Percentiles rank a stretch among this genome's conserved stretches.
Conservation (phyloP, 495 filamentous ascomycete species). For the Saxophila tyrrhenica region DNA sequence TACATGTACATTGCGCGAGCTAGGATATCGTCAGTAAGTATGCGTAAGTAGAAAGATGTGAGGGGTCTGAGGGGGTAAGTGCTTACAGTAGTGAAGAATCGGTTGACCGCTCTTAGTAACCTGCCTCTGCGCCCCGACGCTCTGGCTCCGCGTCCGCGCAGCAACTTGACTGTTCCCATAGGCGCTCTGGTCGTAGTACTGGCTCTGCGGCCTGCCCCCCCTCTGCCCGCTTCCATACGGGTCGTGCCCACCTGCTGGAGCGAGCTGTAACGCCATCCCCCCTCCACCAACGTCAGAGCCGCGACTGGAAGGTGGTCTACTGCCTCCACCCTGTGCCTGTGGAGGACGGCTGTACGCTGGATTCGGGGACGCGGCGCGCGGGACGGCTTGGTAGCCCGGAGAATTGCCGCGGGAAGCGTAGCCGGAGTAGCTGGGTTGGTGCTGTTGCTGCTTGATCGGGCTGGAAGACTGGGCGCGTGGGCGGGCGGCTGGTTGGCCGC, state of each 20-base stretch:
- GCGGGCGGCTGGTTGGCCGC: constrained; percentile 8
- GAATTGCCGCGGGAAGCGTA: constrained; percentile 42
- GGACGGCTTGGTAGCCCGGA: constrained; percentile 19
- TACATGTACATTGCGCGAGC: constrained; percentile 93
- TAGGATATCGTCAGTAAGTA: too few species aligned
- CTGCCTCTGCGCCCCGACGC: constrained; percentile 60
- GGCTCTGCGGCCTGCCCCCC: constrained; percentile 25
- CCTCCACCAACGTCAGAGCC: constrained; percentile 34
- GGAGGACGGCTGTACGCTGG: constrained; percentile 15
- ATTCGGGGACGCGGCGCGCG: constrained; percentile 23
- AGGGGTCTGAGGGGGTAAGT: too few species aligned
- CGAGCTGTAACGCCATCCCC: constrained; percentile 69
- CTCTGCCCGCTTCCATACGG: constrained; percentile 27
- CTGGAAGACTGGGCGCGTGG: constrained; percentile 32
- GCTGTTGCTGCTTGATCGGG: constrained; percentile 44
- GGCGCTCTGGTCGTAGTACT: constrained; percentile 52
- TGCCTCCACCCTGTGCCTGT: constrained; percentile 6
- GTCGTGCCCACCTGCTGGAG: constrained; percentile 34
- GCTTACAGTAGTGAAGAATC: constrained; percentile 89
- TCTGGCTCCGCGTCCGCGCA: constrained; percentile 63
- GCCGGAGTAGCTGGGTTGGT: constrained; percentile 40
- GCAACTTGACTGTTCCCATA: constrained; percentile 27
- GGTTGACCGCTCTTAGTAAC: constrained; percentile 75
- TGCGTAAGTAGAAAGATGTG: constrained; percentile 8
- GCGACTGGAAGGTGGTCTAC: constrained; percentile 13